Evolutionary conservation across 495 filamentous ascomycete species (phyloP).

Genomic region (Xeromyces bisporus): DNA sequence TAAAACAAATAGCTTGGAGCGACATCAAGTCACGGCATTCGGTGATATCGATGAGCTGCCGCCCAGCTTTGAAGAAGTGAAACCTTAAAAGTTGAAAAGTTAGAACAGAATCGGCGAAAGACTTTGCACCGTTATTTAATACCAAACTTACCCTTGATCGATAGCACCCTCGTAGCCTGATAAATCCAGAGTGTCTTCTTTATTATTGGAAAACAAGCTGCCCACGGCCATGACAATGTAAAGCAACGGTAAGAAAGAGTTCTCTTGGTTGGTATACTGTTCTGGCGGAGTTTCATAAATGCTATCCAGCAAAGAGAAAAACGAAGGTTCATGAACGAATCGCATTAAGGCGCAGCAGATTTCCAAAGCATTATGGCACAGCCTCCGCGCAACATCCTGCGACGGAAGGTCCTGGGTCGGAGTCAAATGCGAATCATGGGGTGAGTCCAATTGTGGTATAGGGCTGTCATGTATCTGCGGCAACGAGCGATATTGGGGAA

Average conservation of each 20-base stretch:
- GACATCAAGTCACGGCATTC: constrained; percentile 77
- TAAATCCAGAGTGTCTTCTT: constrained; percentile 28
- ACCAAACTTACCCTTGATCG: constrained; percentile 55
- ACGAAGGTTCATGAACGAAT: constrained; percentile 77
- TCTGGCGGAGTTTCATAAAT: constrained; percentile 61
- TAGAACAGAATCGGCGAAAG: not conserved
- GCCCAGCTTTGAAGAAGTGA: constrained; percentile 69
- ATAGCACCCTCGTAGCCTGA: constrained; percentile 55
- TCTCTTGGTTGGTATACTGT: constrained; percentile 55
- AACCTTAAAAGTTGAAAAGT: constrained; percentile 30
- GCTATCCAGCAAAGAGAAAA: constrained; percentile 58
- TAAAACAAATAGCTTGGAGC: constrained; percentile 75
- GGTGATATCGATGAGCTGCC: constrained; percentile 73
- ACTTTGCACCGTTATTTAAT: too few relatives aligned
- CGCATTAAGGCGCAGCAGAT: constrained; percentile 72
- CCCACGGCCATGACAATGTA: constrained; percentile 77
- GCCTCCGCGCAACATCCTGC: constrained; percentile 42
- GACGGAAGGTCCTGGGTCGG: constrained; percentile 55
- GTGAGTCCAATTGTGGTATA: constrained; percentile 43
- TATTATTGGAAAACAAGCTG: constrained; percentile 53
- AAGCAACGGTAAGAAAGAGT: constrained; percentile 64
- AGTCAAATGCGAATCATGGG: constrained; percentile 31
- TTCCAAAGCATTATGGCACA: constrained; percentile 65
- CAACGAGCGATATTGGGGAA: constrained; percentile 17
- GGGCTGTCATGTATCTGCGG: constrained; percentile 55